phyloP scores from a whole-genome alignment of 495 filamentous ascomycete genomes.

The Neurospora sp. region DNA sequence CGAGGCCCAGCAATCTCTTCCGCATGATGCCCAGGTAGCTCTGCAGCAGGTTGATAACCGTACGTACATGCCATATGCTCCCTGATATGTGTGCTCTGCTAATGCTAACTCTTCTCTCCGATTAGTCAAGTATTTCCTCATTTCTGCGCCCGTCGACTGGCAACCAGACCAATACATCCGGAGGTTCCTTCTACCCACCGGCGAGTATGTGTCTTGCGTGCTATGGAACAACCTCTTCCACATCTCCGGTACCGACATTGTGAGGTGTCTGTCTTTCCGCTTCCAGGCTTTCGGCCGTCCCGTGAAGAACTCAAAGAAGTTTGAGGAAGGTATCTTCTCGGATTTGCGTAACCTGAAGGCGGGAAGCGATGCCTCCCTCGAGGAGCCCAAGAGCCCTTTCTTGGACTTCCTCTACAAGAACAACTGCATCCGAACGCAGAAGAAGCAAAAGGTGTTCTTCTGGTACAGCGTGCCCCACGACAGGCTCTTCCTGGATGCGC shows the following conservation, averaged over 20 bases:
- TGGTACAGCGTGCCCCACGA: constrained; percentile 99
- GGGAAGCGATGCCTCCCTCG: constrained; percentile 95
- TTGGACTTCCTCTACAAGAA: constrained; percentile 99
- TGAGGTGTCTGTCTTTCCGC: constrained; percentile 93
- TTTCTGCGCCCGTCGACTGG: constrained; percentile 98
- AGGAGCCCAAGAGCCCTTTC: constrained; percentile 97
- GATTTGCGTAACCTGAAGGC: constrained; percentile 97
- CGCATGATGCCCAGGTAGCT: constrained; percentile 93
- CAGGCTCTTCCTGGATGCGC: constrained; percentile 89
- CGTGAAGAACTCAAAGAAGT: constrained; percentile 99
- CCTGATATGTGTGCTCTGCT: background rate
- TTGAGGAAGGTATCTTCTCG: constrained; percentile 98
- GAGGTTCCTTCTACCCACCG: constrained; percentile 87
- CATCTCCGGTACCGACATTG: constrained; percentile 97
- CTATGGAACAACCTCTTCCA: constrained; percentile 98
- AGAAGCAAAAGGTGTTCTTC: constrained; percentile 99
- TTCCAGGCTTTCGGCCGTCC: constrained; percentile 98
- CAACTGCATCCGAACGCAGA: constrained; percentile 98
- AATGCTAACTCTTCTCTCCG: background rate
- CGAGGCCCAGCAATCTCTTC: constrained; percentile 90
- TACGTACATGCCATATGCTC: constrained; percentile 40
- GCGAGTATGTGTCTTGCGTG: constrained; percentile 97
- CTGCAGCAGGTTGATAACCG: constrained; percentile 97
- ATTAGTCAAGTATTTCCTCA: constrained; percentile 97
- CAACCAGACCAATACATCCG: constrained; percentile 92